These are phyloP conservation scores for Stellera chamaejasme DNA, from an alignment of 345 rosid genomes.

Conservation along the genomic window DNA sequence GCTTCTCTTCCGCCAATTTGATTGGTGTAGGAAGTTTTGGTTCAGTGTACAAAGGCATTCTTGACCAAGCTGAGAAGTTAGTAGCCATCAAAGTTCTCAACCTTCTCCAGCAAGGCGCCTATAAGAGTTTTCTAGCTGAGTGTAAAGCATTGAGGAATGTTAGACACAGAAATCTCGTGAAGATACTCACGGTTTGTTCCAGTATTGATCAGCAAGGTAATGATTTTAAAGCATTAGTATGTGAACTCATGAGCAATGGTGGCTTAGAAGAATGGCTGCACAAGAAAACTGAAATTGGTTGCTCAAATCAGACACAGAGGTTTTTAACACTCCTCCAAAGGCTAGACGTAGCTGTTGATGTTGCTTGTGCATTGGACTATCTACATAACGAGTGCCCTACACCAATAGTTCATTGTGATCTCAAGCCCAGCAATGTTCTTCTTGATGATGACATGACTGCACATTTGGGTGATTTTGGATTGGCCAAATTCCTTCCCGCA, in stretches of 20 bases:
- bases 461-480: conserved; percentile 17
- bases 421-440: too few species aligned
- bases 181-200: conserved; percentile 23
- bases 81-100: conserved; percentile 28
- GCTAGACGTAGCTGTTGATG: conserved; percentile 13
- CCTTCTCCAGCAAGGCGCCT: conserved; percentile 23
- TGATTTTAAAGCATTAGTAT: background rate
- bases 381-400: too few species aligned
- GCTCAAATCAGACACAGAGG: conserved; percentile 3
- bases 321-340: conserved; percentile 13
- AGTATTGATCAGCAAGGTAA: conserved; percentile 7
- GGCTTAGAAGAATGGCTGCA: background rate
- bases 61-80: background rate
- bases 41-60: conserved; percentile 21
- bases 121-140: conserved; percentile 32
- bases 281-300: background rate
- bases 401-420: too few species aligned
- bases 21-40: conserved; percentile 21
- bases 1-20: conserved; percentile 16
- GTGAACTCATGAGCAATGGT: background rate
- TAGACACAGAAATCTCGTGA: conserved; percentile 32
- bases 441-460: too few species aligned
- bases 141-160: conserved; percentile 24
- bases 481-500: conserved; percentile 5
- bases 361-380: conserved; percentile 11